Evolutionary conservation across 1,139 yeast species (phyloP), one percentile per base, ranked within the genome.

Genomic region (Saccharomyces hybrid): DNA sequence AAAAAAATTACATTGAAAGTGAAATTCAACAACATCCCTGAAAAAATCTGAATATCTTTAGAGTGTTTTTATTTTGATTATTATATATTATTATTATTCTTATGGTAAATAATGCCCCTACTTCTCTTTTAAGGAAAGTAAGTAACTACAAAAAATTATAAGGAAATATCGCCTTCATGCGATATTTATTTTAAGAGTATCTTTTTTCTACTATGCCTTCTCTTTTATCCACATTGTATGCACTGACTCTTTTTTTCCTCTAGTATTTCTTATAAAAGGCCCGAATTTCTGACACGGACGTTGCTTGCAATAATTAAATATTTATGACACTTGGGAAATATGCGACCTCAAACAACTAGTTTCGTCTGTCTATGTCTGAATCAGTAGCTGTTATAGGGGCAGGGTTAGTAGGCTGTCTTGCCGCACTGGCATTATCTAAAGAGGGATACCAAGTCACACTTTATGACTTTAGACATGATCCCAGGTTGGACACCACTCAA

Each of bases 361-460:
- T 38, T 16, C 16, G 19, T 16, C 19, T 38, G 12, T 8, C 1
- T 8, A 38, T 38, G 44, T 12, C 44, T 38, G 44, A 38, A 38
- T 38, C 44, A 11, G 77, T 83, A 11, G 87, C 81, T 1, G 76
- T 85, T 42, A 79, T 84, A 12, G 91, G 95, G 1, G 96, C 95
- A 1, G 98, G 98, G 0, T 80, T 88, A 2, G 97, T 91, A 3
- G 98, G 98, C 0, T 80, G 95, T 54, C 75, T 89, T n/a, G 81
- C 93, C 0, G 95, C 96, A 0, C 71, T 91, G 26, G 95, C 93
- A 0, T 78, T 91, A 51, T 81, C 84, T 3, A 75, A 82, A 54
- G 78, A 81, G 57, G 96, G 96, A n/a, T 86, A 80, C 68, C 61
- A 78, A 0, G 97, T 91, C 12, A 76, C 83, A 0, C 68, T 91